A percentile compares a stretch with the other conserved stretches of the same genome.
phyloP scores from a whole-genome alignment of 805 yeast genomes.

The Kluyveromyces wickerhamii region DNA sequence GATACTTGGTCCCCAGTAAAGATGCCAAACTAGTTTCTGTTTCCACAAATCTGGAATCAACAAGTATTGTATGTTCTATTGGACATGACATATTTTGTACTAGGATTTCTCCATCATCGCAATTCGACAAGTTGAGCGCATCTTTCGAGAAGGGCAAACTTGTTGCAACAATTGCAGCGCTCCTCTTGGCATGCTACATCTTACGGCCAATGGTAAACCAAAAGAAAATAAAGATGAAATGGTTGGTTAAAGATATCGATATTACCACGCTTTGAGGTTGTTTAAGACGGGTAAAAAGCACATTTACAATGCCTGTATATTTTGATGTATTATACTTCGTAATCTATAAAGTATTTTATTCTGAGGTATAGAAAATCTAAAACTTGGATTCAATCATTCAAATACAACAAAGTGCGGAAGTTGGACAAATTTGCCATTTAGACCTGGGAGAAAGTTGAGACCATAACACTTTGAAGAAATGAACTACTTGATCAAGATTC shows the following conservation, averaged over 20 bases:
- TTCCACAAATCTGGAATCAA: conserved; percentile 73
- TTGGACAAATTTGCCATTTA: too few relatives aligned
- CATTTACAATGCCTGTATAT: too few relatives aligned
- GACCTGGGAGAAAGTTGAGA: too few relatives aligned
- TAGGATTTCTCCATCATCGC: conserved; percentile 68
- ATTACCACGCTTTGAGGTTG: conserved; percentile 1
- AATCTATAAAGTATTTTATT: too few relatives aligned
- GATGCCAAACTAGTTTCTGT: conserved; percentile 34
- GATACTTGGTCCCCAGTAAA: conserved; percentile 32
- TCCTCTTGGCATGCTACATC: conserved; percentile 40
- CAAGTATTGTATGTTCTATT: conserved; percentile 58
- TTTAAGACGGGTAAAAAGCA: too few relatives aligned
- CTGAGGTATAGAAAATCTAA: too few relatives aligned
- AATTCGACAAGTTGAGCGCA: conserved; percentile 66
- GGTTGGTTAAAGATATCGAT: conserved; percentile 34
- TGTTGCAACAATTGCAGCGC: conserved; percentile 46
- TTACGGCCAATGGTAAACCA: conserved; percentile 50
- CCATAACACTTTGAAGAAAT: too few relatives aligned
- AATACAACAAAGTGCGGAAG: too few relatives aligned
- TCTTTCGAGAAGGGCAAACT: conserved; percentile 63
- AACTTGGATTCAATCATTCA: too few relatives aligned
- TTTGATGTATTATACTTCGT: too few relatives aligned
- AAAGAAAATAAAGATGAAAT: conserved; percentile 44
- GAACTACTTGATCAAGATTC: too few relatives aligned
- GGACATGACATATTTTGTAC: conserved; percentile 76